These are phyloP conservation scores for Brassica cretica DNA, from an alignment of 345 rosid genomes.

Conservation along the genomic window DNA sequence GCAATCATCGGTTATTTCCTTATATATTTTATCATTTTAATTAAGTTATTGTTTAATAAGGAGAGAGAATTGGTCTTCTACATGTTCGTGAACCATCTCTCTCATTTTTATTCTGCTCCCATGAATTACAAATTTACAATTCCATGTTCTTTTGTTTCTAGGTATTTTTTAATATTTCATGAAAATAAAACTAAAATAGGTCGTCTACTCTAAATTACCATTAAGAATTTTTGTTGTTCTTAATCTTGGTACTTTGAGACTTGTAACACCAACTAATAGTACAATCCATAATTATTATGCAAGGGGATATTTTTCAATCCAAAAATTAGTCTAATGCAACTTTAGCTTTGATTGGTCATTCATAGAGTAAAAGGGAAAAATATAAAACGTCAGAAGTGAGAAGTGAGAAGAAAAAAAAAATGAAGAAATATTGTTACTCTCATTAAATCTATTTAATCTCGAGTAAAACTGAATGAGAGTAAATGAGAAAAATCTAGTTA, in stretches of 20 bases:
- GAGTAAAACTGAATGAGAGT: background rate
- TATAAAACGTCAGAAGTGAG: too few relatives aligned
- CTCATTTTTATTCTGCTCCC: background rate
- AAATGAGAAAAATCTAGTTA: too few relatives aligned
- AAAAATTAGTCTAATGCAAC: background rate
- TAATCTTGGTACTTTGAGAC: background rate
- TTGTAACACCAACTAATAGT: background rate
- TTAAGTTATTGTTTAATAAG: background rate
- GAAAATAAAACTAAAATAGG: background rate
- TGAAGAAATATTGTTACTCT: too few relatives aligned
- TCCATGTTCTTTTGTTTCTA: background rate
- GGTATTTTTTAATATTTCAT: background rate
- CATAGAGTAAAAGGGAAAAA: too few relatives aligned
- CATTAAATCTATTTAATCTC: too few relatives aligned
- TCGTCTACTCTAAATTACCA: background rate
- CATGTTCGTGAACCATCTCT: background rate
- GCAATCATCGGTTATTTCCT: background rate
- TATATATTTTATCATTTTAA: background rate
- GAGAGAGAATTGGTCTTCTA: background rate
- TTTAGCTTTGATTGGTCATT: background rate
- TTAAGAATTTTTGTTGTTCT: background rate
- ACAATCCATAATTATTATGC: background rate
- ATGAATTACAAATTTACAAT: background rate
- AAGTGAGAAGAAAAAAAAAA: too few relatives aligned
- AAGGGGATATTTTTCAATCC: background rate